Evolutionary conservation across 345 rosid genomes (phyloP).

Genomic region (Pistacia integerrima): DNA sequence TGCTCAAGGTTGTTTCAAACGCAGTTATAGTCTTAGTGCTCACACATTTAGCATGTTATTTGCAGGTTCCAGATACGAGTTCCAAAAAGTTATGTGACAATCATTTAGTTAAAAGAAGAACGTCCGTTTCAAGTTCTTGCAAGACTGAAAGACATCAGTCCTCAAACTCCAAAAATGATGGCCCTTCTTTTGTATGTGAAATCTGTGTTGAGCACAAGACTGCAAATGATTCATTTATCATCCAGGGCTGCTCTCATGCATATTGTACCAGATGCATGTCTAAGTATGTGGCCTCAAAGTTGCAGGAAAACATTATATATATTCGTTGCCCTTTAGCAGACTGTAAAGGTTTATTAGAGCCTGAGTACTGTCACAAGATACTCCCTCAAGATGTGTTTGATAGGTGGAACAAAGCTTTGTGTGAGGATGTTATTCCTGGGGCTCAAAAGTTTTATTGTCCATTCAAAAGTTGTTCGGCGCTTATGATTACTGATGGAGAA

Average conservation of each 20-base stretch:
- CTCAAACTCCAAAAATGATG: not conserved
- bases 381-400: slow-evolving; percentile 27
- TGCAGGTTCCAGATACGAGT: no score
- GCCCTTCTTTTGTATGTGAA: slow-evolving; percentile 28
- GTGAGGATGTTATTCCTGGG: slow-evolving; percentile 40
- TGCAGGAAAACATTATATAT: slow-evolving; percentile 31
- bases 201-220: slow-evolving; percentile 37
- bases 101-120: no score
- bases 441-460: slow-evolving; percentile 41
- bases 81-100: no score
- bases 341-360: slow-evolving; percentile 27
- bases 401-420: slow-evolving; percentile 48
- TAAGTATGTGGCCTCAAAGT: slow-evolving; percentile 39
- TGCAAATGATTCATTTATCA: slow-evolving; percentile 15
- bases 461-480: slow-evolving; percentile 40
- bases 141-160: not conserved
- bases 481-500: slow-evolving; percentile 41
- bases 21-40: no score
- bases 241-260: slow-evolving; percentile 42
- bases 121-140: no score
- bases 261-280: slow-evolving; percentile 41
- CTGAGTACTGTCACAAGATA: slow-evolving; percentile 36
- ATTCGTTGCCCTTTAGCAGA: slow-evolving; percentile 40
- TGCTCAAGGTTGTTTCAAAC: no score
- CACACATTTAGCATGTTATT: no score